Conservation (phyloP, 1,139 yeast species). For the Yamadazyma aaseri region DNA sequence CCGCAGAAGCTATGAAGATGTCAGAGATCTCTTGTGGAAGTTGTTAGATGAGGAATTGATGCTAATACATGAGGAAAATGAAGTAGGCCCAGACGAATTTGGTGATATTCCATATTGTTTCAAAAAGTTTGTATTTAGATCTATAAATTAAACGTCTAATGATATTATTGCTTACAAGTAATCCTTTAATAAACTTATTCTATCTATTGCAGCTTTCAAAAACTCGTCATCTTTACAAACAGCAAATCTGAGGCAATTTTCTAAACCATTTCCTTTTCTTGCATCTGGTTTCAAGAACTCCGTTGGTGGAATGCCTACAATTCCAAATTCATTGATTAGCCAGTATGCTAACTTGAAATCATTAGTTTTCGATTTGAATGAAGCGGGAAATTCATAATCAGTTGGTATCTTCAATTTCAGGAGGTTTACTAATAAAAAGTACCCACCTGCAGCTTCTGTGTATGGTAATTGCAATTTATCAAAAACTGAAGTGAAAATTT, state of each 20-base stretch:
- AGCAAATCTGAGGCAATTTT: conserved; percentile 86
- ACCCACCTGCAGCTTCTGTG: conserved; percentile 89
- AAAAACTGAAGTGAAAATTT: conserved; percentile 69
- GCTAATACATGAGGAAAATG: conserved; percentile 30
- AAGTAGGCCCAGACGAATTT: conserved; percentile 81
- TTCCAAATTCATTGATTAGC: conserved; percentile 89
- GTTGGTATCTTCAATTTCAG: conserved; percentile 75
- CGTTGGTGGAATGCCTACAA: conserved; percentile 94
- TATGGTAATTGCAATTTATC: conserved; percentile 87
- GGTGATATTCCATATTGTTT: conserved; percentile 68
- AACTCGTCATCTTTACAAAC: conserved; percentile 89
- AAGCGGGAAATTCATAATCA: conserved; percentile 71
- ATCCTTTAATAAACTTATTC: conserved; percentile 67
- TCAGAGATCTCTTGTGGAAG: conserved; percentile 59
- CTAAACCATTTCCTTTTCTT: conserved; percentile 72
- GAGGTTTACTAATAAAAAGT: conserved; percentile 85
- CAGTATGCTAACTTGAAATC: conserved; percentile 91
- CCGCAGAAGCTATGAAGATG: conserved; percentile 62
- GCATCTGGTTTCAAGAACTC: conserved; percentile 68
- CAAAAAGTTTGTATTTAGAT: conserved; percentile 30
- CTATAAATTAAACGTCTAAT: not conserved
- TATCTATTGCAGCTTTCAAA: conserved; percentile 75
- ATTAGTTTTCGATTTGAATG: conserved; percentile 61
- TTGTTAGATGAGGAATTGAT: conserved; percentile 37
- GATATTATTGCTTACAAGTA: conserved; percentile 38